Base-by-base conservation (phyloP, 225 moss, liverwort and hornwort species). In the Bryoerythrophyllum caledonicum region DNA sequence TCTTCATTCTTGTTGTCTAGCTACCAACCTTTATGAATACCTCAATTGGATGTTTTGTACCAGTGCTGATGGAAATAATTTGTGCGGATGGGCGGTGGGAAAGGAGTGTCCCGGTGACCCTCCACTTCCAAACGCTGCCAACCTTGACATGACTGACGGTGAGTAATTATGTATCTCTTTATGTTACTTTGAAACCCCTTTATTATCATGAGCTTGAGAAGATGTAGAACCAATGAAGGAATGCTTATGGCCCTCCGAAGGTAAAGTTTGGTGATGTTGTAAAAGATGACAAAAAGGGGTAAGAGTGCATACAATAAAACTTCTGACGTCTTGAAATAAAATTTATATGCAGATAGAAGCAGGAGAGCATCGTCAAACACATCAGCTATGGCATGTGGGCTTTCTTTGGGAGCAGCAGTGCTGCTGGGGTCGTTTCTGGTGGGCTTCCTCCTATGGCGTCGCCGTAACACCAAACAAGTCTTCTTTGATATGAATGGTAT, bases 401-500 rank as follows among this genome's bases (percentile, higher is more conserved):
- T 92, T 24, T 89, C 91, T 9, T 52, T 90, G 24, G 88, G 92
- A 53, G 90, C 90, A 61, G 82, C 85, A n/a, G 69, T 88, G n/a
- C 61, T 92, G 24, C 74, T 90, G 26, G 84, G 85, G 12, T 86
- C 84, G 16, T 52, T 83, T 37, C 73, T 84, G 23, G 80, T 86
- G 69, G 88, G 90, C 26, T 79, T 83, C 17, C 80, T 85, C 3
- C 90, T 88, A 86, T 92, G 92, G 92, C 81, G 79, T 54, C 88
- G 88, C 21, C 88, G 90, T 52, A 82, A 76, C n/a, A 70, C 70
- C 46, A 86, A 88, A 74, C 92, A 90, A 83, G 70, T 80, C 49
- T 90, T 92, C 70, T 92, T 92, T 34, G 92, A 90, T 68, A 89
- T 89, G 6, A 74, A 93, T 71, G 93, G 85, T 88, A 55, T n/a